Base-by-base conservation (phyloP, 495 filamentous ascomycete species). In the Penicillium longicatenatum region DNA sequence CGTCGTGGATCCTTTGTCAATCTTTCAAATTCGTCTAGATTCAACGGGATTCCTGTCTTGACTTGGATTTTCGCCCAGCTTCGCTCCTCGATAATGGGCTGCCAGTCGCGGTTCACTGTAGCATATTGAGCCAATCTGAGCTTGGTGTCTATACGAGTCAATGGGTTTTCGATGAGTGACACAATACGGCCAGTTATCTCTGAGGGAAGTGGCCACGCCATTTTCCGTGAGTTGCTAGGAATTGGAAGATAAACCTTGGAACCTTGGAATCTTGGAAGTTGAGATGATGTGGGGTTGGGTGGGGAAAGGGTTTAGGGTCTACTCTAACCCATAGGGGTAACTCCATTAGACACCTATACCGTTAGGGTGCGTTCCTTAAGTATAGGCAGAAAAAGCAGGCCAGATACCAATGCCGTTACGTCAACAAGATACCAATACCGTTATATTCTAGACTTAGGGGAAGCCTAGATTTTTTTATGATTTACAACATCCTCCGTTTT, bases 101-200 rank as follows among this genome's bases (percentile, higher is more conserved):
- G 49, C 31, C 49, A 52, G 33, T 41, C 12, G 49, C 49, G 49
- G 24, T 52, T 39, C 30, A 52, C 49, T 52, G 30, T 41, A 52
- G 49, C 31, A 39, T 52, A 52, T 52, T 52, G 49, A 52, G 31
- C 49, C 49, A 52, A 52, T 52, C 22, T 19, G 43, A 45, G 19
- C 43, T 45, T 45, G n/a, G 19, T 45, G 43, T 45, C 22, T 45
- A 22, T 45, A 22, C 22, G 43, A 19, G 43, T 21, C 22, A 45
- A 22, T 3, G 19, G 43, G 3, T 45, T 45, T 16, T 16, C 43
- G 22, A 45, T 16, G 22, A 39, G 35, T 39, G 35, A 39, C 12
- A 39, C 35, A 39, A 39, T 11, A 39, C 6, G 35, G 16, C 35
- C 16, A n/a, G 35, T 39, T 39, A 39, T 16, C 35, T 39, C 35